Percentiles rank a stretch among this genome's conserved stretches.
Conservation (phyloP, 345 rosid genomes). For the Dipteronia sinensis region DNA sequence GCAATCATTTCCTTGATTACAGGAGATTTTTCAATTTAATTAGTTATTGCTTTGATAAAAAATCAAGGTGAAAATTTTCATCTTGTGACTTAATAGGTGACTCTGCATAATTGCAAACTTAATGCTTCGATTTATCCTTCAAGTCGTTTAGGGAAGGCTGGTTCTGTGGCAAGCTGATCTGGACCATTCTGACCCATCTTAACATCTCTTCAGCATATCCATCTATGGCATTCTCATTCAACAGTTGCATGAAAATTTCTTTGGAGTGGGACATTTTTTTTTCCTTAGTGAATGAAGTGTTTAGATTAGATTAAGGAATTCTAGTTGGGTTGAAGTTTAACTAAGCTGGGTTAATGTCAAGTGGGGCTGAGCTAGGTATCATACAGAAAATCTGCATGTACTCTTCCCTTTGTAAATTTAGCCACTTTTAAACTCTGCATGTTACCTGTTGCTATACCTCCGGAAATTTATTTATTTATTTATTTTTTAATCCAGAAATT, state of each 20-base stretch:
- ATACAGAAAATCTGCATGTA: neutral
- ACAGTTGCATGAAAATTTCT: neutral
- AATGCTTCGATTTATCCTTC: neutral
- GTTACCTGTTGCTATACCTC: neutral
- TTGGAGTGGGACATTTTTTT: neutral
- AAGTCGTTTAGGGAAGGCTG: neutral
- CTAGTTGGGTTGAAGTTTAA: neutral
- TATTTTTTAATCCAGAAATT: too few relatives aligned
- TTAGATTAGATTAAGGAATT: neutral
- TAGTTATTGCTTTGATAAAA: neutral
- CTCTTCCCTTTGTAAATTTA: neutral
- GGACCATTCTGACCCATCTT: neutral
- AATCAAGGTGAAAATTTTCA: neutral
- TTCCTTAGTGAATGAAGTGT: neutral
- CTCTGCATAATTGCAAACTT: neutral
- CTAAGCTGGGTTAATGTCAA: neutral
- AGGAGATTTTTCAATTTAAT: neutral
- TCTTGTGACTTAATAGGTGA: neutral
- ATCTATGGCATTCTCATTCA: neutral
- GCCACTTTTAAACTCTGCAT: neutral
- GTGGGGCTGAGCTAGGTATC: neutral
- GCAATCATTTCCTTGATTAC: neutral
- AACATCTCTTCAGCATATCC: neutral
- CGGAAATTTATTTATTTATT: too few relatives aligned
- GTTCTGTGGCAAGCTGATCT: neutral